phyloP scores from a whole-genome alignment of 805 yeast species.

The Candida xiaguanensis region DNA sequence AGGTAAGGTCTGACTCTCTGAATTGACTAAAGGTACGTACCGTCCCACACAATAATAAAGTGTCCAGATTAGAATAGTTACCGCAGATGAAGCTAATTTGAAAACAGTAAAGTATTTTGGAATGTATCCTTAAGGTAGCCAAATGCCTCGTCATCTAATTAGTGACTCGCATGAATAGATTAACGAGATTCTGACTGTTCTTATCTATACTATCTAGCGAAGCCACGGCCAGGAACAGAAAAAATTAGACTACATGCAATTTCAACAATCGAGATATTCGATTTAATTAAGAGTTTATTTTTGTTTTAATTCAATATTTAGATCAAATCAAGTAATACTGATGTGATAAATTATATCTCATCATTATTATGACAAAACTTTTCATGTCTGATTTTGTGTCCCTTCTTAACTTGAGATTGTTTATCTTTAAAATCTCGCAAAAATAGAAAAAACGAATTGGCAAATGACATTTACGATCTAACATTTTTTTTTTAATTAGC shows the following conservation, averaged over 20 bases:
- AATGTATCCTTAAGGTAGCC: constrained; percentile 32
- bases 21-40: neutral
- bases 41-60: neutral
- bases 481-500: too few relatives aligned
- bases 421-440: too few relatives aligned
- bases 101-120: neutral
- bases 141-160: constrained; percentile 34
- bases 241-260: too few relatives aligned
- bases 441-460: neutral
- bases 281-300: too few relatives aligned
- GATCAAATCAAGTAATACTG: too few relatives aligned
- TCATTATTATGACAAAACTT: too few relatives aligned
- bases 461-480: too few relatives aligned
- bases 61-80: neutral
- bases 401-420: too few relatives aligned
- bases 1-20: neutral
- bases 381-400: too few relatives aligned
- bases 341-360: too few relatives aligned
- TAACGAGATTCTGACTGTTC: constrained; percentile 26
- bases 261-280: too few relatives aligned
- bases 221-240: constrained; percentile 27
- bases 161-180: constrained; percentile 20
- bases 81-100: neutral
- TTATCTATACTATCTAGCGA: constrained; percentile 23
- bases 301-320: too few relatives aligned